Base-by-base conservation (phyloP, 495 filamentous ascomycete genomes). In the Podospora sp. region DNA sequence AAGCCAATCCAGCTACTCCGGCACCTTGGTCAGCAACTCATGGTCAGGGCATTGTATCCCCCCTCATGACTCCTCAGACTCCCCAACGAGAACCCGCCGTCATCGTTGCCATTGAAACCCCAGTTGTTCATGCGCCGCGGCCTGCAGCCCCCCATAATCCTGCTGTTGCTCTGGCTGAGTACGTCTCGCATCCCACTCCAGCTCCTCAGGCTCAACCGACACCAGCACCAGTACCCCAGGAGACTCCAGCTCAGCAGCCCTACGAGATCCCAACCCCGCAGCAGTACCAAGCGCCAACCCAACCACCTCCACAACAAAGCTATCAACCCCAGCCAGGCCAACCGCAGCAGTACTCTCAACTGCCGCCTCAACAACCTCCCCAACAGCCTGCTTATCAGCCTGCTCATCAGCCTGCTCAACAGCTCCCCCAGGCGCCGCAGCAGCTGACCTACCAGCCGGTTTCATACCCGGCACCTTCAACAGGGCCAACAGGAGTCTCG, bases 121-220 rank as follows among this genome's bases (percentile, higher is more conserved):
- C 60, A 49, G 60, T 49, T 18, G 1, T 62, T 33, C 36, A 62
- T n/a, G 60, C 60, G n/a, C 60, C 60, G 21, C 33, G 35, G 8
- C 60, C 60, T 46, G 36, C 60, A 49, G 36, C 60, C 33, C 22
- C 36, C 14, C 26, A 1, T 8, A 62, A 46, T 21, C 7, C 60
- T 27, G 33, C 27, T 20, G 20, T 36, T 25, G 60, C 21, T 18
- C 60, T 62, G 2, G 27, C 36, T 8, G 60, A 50, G 12, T 62
- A 62, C 12, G 36, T 21, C 33, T 9, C 33, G 21, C 60, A 62
- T n/a, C 36, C 60, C 9, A 62, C 60, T 14, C 36, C 60, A 2
- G 6, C 60, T 2, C 60, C 60, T 24, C 33, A 14, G n/a, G n/a
- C n/a, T n/a, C n/a, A n/a, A n/a, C n/a, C n/a, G n/a, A n/a, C n/a